Evolutionary conservation across 1,284 basidiomycete genomes (phyloP).

Genomic region (Vanrija sp.): DNA sequence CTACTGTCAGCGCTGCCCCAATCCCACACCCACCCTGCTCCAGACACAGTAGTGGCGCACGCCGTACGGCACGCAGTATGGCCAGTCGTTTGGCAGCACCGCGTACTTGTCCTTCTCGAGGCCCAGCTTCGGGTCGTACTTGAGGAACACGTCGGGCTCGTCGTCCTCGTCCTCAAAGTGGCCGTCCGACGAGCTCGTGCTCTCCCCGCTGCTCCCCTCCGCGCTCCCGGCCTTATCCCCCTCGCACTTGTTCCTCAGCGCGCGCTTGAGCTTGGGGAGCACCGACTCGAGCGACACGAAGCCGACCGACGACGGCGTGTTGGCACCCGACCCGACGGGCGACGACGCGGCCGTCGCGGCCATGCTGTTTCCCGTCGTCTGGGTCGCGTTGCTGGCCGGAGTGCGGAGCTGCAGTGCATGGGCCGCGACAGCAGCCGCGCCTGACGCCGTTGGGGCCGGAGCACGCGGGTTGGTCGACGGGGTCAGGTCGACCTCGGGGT

Average conservation of each 20-base stretch:
- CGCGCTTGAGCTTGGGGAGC: conserved; percentile 6
- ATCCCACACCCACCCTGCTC: conserved; percentile 33
- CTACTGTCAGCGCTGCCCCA: conserved; percentile 15
- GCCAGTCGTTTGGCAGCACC: conserved; percentile 47
- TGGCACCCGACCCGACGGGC: conserved; percentile 4
- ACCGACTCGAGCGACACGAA: conserved; percentile 15
- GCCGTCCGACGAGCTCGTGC: neutral
- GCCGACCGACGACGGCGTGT: conserved; percentile 12
- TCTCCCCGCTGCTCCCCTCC: neutral
- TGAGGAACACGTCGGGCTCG: conserved; percentile 26
- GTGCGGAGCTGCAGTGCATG: conserved; percentile 1
- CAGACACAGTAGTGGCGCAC: conserved; percentile 45
- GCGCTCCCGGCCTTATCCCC: neutral
- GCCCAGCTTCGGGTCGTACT: conserved; percentile 21
- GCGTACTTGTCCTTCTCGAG: conserved; percentile 39
- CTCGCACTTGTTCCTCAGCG: conserved; percentile 5
- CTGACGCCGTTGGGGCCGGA: neutral
- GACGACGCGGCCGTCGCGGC: conserved; percentile 5
- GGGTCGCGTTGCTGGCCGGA: too few species aligned
- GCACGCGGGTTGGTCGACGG: conserved; percentile 12
- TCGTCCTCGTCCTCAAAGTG: conserved; percentile 17
- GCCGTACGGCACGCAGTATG: conserved; percentile 44
- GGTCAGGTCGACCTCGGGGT: conserved; percentile 17
- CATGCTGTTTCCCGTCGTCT: neutral
- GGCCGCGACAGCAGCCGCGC: conserved; percentile 1